phyloP scores from a whole-genome alignment of 352 stramenopile species.

The Globisporangium nagaii region DNA sequence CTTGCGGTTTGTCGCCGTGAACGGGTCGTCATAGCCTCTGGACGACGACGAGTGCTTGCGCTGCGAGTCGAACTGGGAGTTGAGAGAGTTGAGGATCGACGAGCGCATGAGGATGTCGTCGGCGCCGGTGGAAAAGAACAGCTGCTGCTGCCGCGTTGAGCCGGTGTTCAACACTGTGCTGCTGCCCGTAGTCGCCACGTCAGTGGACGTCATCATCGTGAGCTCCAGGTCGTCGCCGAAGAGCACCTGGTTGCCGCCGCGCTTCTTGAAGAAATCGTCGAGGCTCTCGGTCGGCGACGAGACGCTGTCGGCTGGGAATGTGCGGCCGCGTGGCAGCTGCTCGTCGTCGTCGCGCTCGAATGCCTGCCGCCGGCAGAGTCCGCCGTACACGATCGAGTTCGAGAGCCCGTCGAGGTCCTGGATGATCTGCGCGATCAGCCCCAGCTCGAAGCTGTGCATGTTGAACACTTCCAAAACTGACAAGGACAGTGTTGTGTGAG shows the following conservation, averaged over 20 bases:
- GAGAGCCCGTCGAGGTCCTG: constrained; percentile 67
- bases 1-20: too few relatives aligned
- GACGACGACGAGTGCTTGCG: neutral
- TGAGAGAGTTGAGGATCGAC: constrained; percentile 5
- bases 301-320: constrained; percentile 34
- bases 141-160: neutral
- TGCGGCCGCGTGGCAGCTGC: constrained; percentile 14
- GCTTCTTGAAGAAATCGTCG: constrained; percentile 30
- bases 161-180: neutral
- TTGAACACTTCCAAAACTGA: constrained; percentile 35
- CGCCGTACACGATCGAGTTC: constrained; percentile 69
- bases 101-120: constrained; percentile 13
- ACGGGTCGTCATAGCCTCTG: neutral
- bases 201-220: constrained; percentile 5
- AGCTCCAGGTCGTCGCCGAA: constrained; percentile 16
- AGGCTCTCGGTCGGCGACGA: constrained; percentile 38
- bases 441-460: constrained; percentile 31
- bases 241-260: neutral
- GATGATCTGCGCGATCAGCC: constrained; percentile 48
- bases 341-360: constrained; percentile 2
- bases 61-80: neutral
- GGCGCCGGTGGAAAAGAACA: neutral
- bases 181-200: neutral
- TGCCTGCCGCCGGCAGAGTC: constrained; percentile 33
- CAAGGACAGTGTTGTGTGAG: neutral